Percentiles rank a stretch among this genome's conserved stretches.
Conservation (phyloP, 768 basidiomycete species). For the Boletus barrowsii region DNA sequence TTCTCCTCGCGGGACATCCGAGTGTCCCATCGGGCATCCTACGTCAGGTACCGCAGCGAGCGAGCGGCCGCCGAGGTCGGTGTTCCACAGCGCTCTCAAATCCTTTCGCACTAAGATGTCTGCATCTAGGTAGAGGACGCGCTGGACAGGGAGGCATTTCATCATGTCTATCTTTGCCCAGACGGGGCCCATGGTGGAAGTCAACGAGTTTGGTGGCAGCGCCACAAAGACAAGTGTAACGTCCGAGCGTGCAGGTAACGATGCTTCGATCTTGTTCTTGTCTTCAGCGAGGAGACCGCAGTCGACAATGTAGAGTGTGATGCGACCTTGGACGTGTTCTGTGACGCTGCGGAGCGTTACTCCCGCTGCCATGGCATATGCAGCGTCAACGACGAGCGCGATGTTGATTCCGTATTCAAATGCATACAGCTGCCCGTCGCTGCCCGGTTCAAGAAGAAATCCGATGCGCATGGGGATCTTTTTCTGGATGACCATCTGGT, state of each 20-base stretch:
- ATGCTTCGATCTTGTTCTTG: constrained; percentile 30
- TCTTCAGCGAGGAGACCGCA: constrained; percentile 40
- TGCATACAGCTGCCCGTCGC: constrained; percentile 5
- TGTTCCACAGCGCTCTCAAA: constrained; percentile 43
- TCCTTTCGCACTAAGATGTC: constrained; percentile 46
- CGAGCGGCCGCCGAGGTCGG: constrained; percentile 39
- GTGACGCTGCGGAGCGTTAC: constrained; percentile 45
- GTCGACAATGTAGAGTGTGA: constrained; percentile 51
- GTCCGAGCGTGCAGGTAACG: constrained; percentile 26
- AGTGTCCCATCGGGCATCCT: constrained; percentile 48
- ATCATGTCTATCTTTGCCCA: constrained; percentile 56
- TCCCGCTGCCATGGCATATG: constrained; percentile 47
- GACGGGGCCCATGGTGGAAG: constrained; percentile 26
- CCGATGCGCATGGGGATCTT: constrained; percentile 51
- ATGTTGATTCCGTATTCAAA: constrained; percentile 49
- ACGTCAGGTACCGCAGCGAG: constrained; percentile 49
- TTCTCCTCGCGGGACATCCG: constrained; percentile 24
- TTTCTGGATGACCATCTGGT: constrained; percentile 56
- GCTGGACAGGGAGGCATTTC: constrained; percentile 44
- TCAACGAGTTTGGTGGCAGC: constrained; percentile 32
- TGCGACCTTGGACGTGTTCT: constrained; percentile 34
- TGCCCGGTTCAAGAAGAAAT: constrained; percentile 31
- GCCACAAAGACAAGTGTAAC: constrained; percentile 43
- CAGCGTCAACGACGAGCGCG: constrained; percentile 40
- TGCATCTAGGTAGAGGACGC: constrained; percentile 51